Percentiles rank a stretch among this genome's conserved stretches.
Evolutionary conservation across 768 basidiomycete species (phyloP).

Genomic region (Clavulina sp.): DNA sequence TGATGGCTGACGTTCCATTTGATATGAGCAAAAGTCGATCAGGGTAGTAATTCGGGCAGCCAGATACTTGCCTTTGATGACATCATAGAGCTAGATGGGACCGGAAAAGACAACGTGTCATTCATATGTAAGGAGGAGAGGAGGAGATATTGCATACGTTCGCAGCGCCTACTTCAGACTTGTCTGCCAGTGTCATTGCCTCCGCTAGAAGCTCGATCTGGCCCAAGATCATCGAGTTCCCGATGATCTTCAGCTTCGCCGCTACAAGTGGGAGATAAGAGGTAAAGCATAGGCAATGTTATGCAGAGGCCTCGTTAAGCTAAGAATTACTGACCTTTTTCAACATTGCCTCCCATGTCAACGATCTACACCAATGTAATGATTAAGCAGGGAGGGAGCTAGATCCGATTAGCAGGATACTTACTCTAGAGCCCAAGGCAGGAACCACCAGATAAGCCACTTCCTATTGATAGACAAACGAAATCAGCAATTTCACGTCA

Average conservation of each 20-base stretch:
- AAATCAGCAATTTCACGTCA: no score
- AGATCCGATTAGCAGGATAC: constrained; percentile 13
- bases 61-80: constrained; percentile 37
- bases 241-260: constrained; percentile 58
- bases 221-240: constrained; percentile 64
- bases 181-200: constrained; percentile 69
- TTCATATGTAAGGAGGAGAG: not conserved
- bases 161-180: constrained; percentile 56
- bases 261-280: constrained; percentile 24
- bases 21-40: constrained; percentile 6
- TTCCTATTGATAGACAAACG: no score
- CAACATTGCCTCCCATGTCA: constrained; percentile 73
- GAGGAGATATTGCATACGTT: constrained; percentile 22
- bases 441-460: constrained; percentile 64
- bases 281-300: not conserved
- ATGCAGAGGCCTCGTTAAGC: constrained; percentile 12
- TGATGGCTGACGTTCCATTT: constrained; percentile 29
- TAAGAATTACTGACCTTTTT: constrained; percentile 36
- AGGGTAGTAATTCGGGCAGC: not conserved
- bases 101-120: no score
- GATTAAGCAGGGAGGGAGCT: not conserved
- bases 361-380: constrained; percentile 13
- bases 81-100: constrained; percentile 17
- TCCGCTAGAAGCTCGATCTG: constrained; percentile 65
- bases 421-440: constrained; percentile 53